Evolutionary conservation across 2,329 filamentous ascomycete species (phyloP).

Genomic region (Talaromyces sp.): DNA sequence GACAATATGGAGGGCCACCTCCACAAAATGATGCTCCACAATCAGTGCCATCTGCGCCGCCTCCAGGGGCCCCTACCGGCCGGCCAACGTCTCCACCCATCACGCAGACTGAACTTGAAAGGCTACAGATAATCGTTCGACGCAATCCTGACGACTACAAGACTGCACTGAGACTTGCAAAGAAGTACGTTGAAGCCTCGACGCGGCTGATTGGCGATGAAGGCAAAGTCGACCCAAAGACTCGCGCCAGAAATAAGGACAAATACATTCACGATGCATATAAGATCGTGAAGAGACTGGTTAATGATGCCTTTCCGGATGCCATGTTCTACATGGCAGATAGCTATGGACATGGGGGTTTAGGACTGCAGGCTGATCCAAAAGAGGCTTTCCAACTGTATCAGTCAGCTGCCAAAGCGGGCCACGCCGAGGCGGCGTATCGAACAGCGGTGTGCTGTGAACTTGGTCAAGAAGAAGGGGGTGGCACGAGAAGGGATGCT

Average conservation of each 20-base stretch:
- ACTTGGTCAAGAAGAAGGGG: conserved; percentile 89
- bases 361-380: conserved; percentile 75
- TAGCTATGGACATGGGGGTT: conserved; percentile 74
- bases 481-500: conserved; percentile 85
- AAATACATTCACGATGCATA: conserved; percentile 80
- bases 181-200: conserved; percentile 81
- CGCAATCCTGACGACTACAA: conserved; percentile 69
- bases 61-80: conserved; percentile 19
- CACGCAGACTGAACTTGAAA: conserved; percentile 73
- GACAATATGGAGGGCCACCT: conserved; percentile 46
- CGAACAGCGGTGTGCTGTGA: conserved; percentile 96
- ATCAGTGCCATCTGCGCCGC: conserved; percentile 24
- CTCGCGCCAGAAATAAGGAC: conserved; percentile 65
- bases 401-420: conserved; percentile 85
- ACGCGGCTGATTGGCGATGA: conserved; percentile 74
- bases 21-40: conserved; percentile 31
- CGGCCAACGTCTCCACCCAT: conserved; percentile 54
- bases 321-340: conserved; percentile 95
- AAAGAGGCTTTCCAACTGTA: conserved; percentile 94
- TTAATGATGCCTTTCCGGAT: conserved; percentile 67
- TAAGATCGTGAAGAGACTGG: conserved; percentile 87
- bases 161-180: conserved; percentile 69
- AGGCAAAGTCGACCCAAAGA: conserved; percentile 64
- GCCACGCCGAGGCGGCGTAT: conserved; percentile 83
- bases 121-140: conserved; percentile 66